These are phyloP conservation scores for Triticum turgidum DNA, from an alignment of 176 grass and related monocot genomes.

Conservation along the genomic window DNA sequence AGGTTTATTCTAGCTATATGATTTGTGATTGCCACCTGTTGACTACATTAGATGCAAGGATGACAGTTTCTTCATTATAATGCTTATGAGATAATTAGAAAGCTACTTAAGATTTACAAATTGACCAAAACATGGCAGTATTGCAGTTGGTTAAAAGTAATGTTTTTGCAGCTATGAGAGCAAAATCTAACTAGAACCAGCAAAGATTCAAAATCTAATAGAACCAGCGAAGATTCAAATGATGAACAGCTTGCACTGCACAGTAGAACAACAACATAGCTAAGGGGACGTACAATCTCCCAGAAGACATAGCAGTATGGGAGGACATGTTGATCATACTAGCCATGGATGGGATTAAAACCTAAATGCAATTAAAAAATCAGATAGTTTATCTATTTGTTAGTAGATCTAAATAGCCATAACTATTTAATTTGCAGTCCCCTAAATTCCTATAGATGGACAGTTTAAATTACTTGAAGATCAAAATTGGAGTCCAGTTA, in stretches of 20 bases:
- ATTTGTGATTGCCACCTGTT: too few species aligned
- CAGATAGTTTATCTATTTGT: neutral
- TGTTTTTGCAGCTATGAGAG: neutral
- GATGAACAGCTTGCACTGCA: neutral
- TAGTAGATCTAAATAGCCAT: neutral
- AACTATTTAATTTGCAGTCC: neutral
- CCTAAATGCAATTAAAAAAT: neutral
- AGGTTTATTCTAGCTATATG: neutral
- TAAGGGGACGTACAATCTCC: neutral
- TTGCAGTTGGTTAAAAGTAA: neutral
- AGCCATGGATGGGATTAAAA: neutral
- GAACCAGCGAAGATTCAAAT: neutral
- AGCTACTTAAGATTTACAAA: neutral
- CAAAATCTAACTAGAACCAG: neutral
- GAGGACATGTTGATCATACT: neutral
- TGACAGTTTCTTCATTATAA: neutral
- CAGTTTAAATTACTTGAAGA: neutral
- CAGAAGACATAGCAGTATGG: neutral
- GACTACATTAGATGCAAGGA: too few species aligned
- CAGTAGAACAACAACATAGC: neutral
- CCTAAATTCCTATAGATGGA: neutral
- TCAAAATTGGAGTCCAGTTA: neutral
- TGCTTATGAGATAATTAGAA: neutral
- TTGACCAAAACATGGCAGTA: neutral
- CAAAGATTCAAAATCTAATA: neutral